Conservation (phyloP, 257 asterid species). For the Orobanche coerulescens region DNA sequence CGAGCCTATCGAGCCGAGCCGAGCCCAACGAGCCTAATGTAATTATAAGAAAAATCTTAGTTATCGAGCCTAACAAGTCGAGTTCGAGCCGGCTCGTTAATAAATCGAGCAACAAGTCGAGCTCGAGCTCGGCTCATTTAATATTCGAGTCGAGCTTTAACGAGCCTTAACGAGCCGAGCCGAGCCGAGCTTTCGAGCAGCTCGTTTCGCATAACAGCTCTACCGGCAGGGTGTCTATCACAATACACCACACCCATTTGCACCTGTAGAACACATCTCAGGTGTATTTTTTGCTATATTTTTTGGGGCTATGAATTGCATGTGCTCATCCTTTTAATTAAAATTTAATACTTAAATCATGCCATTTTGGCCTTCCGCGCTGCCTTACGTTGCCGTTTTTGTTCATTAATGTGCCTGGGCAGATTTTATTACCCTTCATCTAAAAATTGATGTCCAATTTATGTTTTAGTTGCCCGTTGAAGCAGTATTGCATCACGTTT, state of each 20-base stretch:
- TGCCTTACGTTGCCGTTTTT: background rate
- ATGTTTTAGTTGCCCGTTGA: slow-evolving; percentile 58
- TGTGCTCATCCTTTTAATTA: background rate
- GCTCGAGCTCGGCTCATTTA: too few species aligned
- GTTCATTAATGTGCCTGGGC: background rate
- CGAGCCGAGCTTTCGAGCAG: too few species aligned
- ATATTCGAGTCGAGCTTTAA: too few species aligned
- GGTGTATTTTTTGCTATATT: background rate
- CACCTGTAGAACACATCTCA: background rate
- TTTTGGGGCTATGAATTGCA: background rate
- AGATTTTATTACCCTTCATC: slow-evolving; percentile 16
- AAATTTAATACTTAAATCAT: background rate
- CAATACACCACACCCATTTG: background rate
- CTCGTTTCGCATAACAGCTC: too few species aligned
- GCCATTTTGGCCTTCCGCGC: background rate
- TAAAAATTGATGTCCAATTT: slow-evolving; percentile 20
- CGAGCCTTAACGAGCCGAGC: too few species aligned
- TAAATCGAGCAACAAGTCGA: too few species aligned
- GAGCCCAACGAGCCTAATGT: too few species aligned
- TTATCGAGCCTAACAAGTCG: too few species aligned
- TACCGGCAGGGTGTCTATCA: too few species aligned
- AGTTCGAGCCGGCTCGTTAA: too few species aligned
- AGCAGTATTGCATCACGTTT: slow-evolving; percentile 51
- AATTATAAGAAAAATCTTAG: too few species aligned
- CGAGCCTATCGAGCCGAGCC: too few species aligned